Evolutionary conservation across 2,329 filamentous ascomycete species (phyloP).

Genomic region (Diaporthe citriasiana): DNA sequence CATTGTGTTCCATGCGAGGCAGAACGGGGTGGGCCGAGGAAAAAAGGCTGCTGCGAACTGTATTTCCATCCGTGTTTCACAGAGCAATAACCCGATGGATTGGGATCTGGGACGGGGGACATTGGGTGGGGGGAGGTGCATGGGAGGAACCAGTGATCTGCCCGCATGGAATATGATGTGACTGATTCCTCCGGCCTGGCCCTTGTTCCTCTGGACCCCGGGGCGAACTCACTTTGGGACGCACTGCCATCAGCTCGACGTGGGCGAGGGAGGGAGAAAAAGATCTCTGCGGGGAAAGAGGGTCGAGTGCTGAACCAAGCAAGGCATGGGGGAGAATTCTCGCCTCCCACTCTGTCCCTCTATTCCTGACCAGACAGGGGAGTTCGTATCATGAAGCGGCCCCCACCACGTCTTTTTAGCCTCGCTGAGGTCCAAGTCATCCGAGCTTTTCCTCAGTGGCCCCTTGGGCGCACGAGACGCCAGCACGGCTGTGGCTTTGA

Average conservation of each 20-base stretch:
- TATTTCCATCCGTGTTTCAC: slow-evolving; percentile 19
- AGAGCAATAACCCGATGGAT: slow-evolving; percentile 23
- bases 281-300: neutral
- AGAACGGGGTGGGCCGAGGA: neutral
- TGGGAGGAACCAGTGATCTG: slow-evolving; percentile 22
- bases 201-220: neutral
- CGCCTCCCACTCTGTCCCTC: slow-evolving; percentile 4
- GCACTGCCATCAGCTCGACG: neutral
- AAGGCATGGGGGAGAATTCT: neutral
- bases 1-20: neutral
- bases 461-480: slow-evolving; percentile 1
- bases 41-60: slow-evolving; percentile 1
- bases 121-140: neutral
- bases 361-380: slow-evolving; percentile 7
- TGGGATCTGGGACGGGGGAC: slow-evolving; percentile 9
- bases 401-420: slow-evolving; percentile 13
- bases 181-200: slow-evolving; percentile 16
- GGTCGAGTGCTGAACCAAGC: neutral
- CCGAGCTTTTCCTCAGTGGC: slow-evolving; percentile 3
- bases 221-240: neutral
- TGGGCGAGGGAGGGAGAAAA: neutral
- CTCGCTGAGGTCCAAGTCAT: neutral
- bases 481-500: slow-evolving; percentile 25
- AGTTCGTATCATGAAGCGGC: slow-evolving; percentile 21
- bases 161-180: slow-evolving; percentile 16